phyloP scores from a whole-genome alignment of 495 filamentous ascomycete species.

The Daldinia caldariorum region DNA sequence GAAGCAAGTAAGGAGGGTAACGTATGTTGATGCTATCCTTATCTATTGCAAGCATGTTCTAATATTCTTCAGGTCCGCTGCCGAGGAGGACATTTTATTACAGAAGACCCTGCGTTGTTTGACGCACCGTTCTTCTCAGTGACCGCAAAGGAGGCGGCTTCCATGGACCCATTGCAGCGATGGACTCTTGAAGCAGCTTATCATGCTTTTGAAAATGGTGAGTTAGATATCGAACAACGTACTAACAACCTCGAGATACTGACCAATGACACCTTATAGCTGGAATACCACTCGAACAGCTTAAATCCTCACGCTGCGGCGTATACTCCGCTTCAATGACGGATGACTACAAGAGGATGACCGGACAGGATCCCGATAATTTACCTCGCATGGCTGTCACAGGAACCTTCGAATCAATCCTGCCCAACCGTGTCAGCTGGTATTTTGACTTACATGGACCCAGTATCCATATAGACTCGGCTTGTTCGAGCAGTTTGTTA shows the following conservation, averaged over 20 bases:
- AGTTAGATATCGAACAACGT: neutral
- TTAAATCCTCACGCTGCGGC: slow-evolving; percentile 40
- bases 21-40: neutral
- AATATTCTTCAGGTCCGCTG: slow-evolving; percentile 23
- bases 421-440: slow-evolving; percentile 64
- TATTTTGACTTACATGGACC: slow-evolving; percentile 57
- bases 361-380: slow-evolving; percentile 45
- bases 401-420: slow-evolving; percentile 51
- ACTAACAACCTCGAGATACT: neutral
- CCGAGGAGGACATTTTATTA: slow-evolving; percentile 48
- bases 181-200: slow-evolving; percentile 63
- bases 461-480: slow-evolving; percentile 76
- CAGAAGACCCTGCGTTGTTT: slow-evolving; percentile 59
- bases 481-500: slow-evolving; percentile 75
- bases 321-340: slow-evolving; percentile 47
- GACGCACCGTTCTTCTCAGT: slow-evolving; percentile 67
- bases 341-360: slow-evolving; percentile 47
- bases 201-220: slow-evolving; percentile 55
- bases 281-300: slow-evolving; percentile 37
- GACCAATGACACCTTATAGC: slow-evolving; percentile 23
- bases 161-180: slow-evolving; percentile 49
- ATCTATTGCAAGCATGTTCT: neutral
- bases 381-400: slow-evolving; percentile 34
- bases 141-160: slow-evolving; percentile 60
- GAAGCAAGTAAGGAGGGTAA: slow-evolving; percentile 29